phyloP scores from a whole-genome alignment of 257 asterid genomes.

The Jacaranda copaia region DNA sequence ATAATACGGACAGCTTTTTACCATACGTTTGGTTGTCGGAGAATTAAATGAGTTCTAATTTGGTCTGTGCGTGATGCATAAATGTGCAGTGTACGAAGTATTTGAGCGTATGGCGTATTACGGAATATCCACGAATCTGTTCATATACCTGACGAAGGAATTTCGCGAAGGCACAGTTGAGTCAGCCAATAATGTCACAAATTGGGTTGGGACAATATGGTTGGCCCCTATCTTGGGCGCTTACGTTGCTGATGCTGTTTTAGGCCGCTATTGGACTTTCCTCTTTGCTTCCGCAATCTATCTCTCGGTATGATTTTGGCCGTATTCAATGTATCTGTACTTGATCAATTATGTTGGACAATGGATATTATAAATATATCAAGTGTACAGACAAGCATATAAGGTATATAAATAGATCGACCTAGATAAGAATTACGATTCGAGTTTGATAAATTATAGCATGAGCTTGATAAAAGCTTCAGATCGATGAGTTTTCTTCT shows the following conservation, averaged over 20 bases:
- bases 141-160: conserved; percentile 69
- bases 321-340: not conserved
- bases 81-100: conserved; percentile 78
- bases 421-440: too few species aligned
- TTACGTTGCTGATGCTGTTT: conserved; percentile 76
- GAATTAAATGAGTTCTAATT: not conserved
- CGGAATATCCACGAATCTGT: conserved; percentile 79
- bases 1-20: not conserved
- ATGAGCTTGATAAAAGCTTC: too few species aligned
- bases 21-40: not conserved
- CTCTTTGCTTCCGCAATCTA: conserved; percentile 62
- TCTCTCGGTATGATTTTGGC: conserved; percentile 52
- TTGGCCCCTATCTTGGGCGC: conserved; percentile 88
- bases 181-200: conserved; percentile 80
- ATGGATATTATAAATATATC: too few species aligned
- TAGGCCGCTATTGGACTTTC: conserved; percentile 86
- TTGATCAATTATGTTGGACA: too few species aligned
- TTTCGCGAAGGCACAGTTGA: conserved; percentile 71
- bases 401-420: too few species aligned
- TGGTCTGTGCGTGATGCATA: too few species aligned
- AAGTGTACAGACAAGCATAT: too few species aligned
- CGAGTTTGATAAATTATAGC: too few species aligned
- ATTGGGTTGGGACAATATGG: conserved; percentile 88
- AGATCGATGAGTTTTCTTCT: too few species aligned
- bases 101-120: conserved; percentile 91